A percentile compares a stretch with the other conserved stretches of the same genome.
Conservation (phyloP, 495 filamentous ascomycete genomes). For the Ascobolus immersus region DNA sequence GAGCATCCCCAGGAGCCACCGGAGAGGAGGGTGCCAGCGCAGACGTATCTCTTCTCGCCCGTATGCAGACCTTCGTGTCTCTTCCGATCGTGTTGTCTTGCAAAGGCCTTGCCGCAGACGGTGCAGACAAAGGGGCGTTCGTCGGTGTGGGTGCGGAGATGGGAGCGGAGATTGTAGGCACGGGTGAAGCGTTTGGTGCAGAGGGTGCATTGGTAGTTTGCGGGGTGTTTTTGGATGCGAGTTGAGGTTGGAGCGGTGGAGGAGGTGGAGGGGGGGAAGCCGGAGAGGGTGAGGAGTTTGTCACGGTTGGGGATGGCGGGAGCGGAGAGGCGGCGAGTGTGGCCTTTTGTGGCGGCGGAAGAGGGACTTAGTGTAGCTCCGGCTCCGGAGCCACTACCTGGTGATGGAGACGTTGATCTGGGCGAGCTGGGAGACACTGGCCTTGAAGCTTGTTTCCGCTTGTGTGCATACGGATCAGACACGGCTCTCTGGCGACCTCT, state of each 20-base stretch:
- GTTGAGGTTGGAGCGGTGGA: slow-evolving; percentile 27
- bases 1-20: slow-evolving; percentile 76
- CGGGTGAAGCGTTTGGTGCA: slow-evolving; percentile 75
- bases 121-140: slow-evolving; percentile 87
- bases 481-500: slow-evolving; percentile 37
- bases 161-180: slow-evolving; percentile 75
- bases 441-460: too few relatives aligned
- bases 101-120: slow-evolving; percentile 88
- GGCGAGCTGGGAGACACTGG: slow-evolving; percentile 22
- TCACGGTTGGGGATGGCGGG: slow-evolving; percentile 70
- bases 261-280: slow-evolving; percentile 53
- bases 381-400: slow-evolving; percentile 21
- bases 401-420: slow-evolving; percentile 23
- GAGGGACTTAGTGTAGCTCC: slow-evolving; percentile 24
- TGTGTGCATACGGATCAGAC: slow-evolving; percentile 48
- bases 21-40: slow-evolving; percentile 65
- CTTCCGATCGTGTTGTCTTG: slow-evolving; percentile 79
- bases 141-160: slow-evolving; percentile 76
- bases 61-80: slow-evolving; percentile 75
- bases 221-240: slow-evolving; percentile 82
- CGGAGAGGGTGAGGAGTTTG: slow-evolving; percentile 74
- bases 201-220: slow-evolving; percentile 64
- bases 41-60: slow-evolving; percentile 93
- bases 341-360: slow-evolving; percentile 40
- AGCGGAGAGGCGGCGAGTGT: slow-evolving; percentile 35